A percentile compares a stretch with the other conserved stretches of the same genome.
phyloP scores from a whole-genome alignment of 2,329 filamentous ascomycete genomes.

The Aspergillus novofumigatus region DNA sequence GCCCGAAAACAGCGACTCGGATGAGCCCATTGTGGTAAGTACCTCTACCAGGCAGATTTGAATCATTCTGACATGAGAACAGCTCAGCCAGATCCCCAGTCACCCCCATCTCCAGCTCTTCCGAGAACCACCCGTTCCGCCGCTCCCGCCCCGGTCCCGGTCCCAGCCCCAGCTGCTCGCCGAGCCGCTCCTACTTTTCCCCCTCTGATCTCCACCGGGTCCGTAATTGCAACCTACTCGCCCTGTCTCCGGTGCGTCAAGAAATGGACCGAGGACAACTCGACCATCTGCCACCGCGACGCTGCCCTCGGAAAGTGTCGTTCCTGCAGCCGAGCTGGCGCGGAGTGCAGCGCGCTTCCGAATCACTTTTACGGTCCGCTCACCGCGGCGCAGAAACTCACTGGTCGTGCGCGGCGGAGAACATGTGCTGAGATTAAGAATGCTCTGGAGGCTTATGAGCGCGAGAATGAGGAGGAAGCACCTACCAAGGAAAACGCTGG shows the following conservation, averaged over 20 bases:
- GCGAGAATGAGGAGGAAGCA: not conserved
- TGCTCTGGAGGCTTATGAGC: not conserved
- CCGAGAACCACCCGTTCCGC: not conserved
- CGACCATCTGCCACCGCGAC: not conserved
- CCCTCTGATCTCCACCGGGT: not conserved
- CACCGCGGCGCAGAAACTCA: not conserved
- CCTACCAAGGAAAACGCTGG: too few relatives aligned
- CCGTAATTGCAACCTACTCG: too few relatives aligned
- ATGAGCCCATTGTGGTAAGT: not conserved
- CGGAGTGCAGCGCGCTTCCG: not conserved
- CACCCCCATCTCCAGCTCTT: not conserved
- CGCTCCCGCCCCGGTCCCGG: too few relatives aligned
- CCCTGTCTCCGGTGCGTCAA: not conserved
- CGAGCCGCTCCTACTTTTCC: too few relatives aligned
- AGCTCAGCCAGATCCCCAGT: not conserved
- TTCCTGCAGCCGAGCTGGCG: not conserved
- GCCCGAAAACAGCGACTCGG: not conserved
- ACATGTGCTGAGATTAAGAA: not conserved
- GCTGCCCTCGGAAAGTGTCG: not conserved
- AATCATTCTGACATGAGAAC: not conserved
- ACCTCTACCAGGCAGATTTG: not conserved
- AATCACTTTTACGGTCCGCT: not conserved
- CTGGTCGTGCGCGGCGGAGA: not conserved
- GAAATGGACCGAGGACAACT: not conserved
- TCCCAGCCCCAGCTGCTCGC: too few relatives aligned